Conservation (phyloP, 805 yeast genomes). For the Tetrapisispora namnaoensis region DNA sequence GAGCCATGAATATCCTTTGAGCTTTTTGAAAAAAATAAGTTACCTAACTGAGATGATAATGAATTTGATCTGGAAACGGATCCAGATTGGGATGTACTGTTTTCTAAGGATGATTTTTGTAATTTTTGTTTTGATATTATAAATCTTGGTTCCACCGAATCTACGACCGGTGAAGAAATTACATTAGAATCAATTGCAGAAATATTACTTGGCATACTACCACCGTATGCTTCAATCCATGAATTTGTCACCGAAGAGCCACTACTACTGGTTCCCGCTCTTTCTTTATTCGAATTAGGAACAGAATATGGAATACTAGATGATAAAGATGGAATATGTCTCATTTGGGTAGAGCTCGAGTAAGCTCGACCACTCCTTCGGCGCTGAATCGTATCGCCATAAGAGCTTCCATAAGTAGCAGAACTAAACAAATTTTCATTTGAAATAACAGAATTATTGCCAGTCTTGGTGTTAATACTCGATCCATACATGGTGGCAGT, state of each 20-base stretch:
- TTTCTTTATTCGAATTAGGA: conserved; percentile 47
- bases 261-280: conserved; percentile 16
- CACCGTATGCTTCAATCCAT: conserved; percentile 29
- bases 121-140: conserved; percentile 67
- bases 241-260: conserved; percentile 28
- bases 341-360: conserved; percentile 8
- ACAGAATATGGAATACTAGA: conserved; percentile 61
- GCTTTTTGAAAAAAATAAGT: conserved; percentile 25
- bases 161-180: conserved; percentile 61
- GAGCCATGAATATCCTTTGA: conserved; percentile 11
- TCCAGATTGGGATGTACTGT: conserved; percentile 12
- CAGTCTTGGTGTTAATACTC: conserved; percentile 13
- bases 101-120: conserved; percentile 23
- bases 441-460: conserved; percentile 15
- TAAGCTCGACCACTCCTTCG: conserved; percentile 10
- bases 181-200: conserved; percentile 45
- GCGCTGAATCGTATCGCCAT: conserved; percentile 5
- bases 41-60: conserved; percentile 29
- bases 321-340: conserved; percentile 37
- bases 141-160: conserved; percentile 74
- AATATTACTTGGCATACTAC: conserved; percentile 33
- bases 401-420: neutral
- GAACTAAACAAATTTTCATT: neutral
- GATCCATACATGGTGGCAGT: conserved; percentile 25
- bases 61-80: conserved; percentile 28